Evolutionary conservation across 116 monocot species (phyloP).

Genomic region (Cymodocea nodosa): DNA sequence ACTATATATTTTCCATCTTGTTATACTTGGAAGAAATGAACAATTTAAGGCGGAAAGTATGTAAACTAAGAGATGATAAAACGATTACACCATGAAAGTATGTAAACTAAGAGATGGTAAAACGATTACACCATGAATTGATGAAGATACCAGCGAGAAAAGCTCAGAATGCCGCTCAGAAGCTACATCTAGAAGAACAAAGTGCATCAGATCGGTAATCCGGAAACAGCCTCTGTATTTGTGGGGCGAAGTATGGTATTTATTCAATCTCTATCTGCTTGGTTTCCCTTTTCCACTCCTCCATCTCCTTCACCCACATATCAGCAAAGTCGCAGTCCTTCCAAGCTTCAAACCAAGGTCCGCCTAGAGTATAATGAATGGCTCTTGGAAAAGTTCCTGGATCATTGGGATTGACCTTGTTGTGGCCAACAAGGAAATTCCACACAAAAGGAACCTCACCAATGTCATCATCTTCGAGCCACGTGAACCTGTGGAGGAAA

Average conservation of each 20-base stretch:
- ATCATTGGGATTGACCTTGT: slow-evolving; percentile 35
- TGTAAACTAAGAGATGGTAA: not conserved
- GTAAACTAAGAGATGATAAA: not conserved
- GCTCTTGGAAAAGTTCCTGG: slow-evolving; percentile 38
- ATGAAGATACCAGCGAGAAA: not conserved
- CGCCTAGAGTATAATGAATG: slow-evolving; percentile 64
- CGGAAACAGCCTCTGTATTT: no score
- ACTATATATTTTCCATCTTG: not conserved
- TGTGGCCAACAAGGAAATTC: slow-evolving; percentile 87
- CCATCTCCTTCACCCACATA: slow-evolving; percentile 62
- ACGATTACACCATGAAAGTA: no score
- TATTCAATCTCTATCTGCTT: not conserved
- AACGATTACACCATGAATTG: not conserved
- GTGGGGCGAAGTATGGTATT: not conserved
- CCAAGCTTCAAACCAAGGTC: slow-evolving; percentile 75
- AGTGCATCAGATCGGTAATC: not conserved
- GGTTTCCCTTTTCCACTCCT: slow-evolving; percentile 30
- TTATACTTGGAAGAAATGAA: not conserved
- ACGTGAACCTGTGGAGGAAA: slow-evolving; percentile 70
- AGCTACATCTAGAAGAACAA: not conserved
- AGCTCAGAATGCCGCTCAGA: not conserved
- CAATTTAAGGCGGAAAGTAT: not conserved
- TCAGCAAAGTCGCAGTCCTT: slow-evolving; percentile 74
- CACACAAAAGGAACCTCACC: slow-evolving; percentile 65
- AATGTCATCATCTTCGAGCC: slow-evolving; percentile 79